Evolutionary conservation across 2,329 filamentous ascomycete species (phyloP).

Genomic region (Ophiostoma quercus): DNA sequence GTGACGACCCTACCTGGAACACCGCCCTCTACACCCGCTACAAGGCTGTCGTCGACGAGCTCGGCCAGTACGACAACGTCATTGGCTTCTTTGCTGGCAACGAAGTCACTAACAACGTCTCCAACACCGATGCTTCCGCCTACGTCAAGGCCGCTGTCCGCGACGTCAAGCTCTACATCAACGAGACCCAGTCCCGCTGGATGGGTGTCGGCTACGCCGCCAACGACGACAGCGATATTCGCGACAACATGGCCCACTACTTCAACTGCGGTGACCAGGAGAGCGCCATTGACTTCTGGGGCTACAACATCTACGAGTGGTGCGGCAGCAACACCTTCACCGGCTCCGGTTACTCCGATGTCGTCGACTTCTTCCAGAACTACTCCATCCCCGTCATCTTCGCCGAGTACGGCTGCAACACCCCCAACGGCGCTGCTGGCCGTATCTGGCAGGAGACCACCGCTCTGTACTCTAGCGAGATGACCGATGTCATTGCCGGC

Average conservation of each 20-base stretch:
- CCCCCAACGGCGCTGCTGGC: conserved; percentile 50
- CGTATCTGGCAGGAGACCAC: conserved; percentile 82
- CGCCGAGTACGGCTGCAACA: conserved; percentile 96
- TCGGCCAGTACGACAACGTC: conserved; percentile 80
- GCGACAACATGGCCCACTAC: conserved; percentile 77
- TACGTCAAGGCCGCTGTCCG: conserved; percentile 97
- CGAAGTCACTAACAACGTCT: conserved; percentile 84
- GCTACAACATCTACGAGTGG: conserved; percentile 99
- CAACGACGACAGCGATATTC: conserved; percentile 82
- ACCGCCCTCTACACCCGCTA: conserved; percentile 74
- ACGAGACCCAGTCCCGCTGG: conserved; percentile 65
- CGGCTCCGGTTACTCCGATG: conserved; percentile 72
- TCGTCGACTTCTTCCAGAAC: conserved; percentile 78
- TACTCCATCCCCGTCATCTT: conserved; percentile 97
- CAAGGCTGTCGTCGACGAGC: conserved; percentile 72
- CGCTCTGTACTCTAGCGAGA: conserved; percentile 71
- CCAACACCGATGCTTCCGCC: conserved; percentile 84
- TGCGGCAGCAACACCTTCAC: conserved; percentile 78
- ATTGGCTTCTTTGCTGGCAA: conserved; percentile 99
- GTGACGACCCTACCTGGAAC: conserved; percentile 73
- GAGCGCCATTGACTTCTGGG: conserved; percentile 87
- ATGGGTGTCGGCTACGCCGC: conserved; percentile 94
- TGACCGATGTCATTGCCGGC: conserved; percentile 85
- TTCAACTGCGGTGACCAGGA: conserved; percentile 78
- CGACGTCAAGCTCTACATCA: conserved; percentile 93